Conservation (phyloP, 179 eudicot species). For the Beta corolliflora region DNA sequence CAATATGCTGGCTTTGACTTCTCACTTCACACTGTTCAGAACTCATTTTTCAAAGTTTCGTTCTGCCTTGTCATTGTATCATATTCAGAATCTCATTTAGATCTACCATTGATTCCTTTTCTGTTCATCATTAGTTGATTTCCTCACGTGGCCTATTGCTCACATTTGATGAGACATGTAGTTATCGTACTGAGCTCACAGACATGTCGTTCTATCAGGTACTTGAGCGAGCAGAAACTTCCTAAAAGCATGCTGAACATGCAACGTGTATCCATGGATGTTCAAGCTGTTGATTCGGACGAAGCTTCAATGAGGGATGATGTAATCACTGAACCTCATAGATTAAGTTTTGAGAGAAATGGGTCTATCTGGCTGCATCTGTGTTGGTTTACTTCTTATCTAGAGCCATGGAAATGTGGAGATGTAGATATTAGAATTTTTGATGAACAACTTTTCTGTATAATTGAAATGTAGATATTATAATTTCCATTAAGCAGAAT, state of each 20-base stretch:
- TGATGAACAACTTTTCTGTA: not conserved
- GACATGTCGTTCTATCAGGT: slow-evolving; percentile 49
- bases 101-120: not conserved
- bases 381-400: not conserved
- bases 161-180: not conserved
- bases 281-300: slow-evolving; percentile 39
- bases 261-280: slow-evolving; percentile 55
- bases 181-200: slow-evolving; percentile 13
- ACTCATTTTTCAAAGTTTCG: not conserved
- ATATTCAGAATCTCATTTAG: not conserved
- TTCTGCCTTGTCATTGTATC: not conserved
- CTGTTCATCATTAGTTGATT: not conserved
- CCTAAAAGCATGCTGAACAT: slow-evolving; percentile 72
- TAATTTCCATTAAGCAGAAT: not conserved
- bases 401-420: not conserved
- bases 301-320: slow-evolving; percentile 43
- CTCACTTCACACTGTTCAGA: not conserved
- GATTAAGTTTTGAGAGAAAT: slow-evolving; percentile 1
- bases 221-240: slow-evolving; percentile 80
- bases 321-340: slow-evolving; percentile 23
- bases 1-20: not conserved
- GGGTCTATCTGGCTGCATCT: not conserved
- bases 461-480: not conserved
- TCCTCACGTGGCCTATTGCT: not conserved
- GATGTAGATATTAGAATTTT: not conserved